Evolutionary conservation across 306 rosid genomes (phyloP).

Genomic region (Boehmeria nivea): DNA sequence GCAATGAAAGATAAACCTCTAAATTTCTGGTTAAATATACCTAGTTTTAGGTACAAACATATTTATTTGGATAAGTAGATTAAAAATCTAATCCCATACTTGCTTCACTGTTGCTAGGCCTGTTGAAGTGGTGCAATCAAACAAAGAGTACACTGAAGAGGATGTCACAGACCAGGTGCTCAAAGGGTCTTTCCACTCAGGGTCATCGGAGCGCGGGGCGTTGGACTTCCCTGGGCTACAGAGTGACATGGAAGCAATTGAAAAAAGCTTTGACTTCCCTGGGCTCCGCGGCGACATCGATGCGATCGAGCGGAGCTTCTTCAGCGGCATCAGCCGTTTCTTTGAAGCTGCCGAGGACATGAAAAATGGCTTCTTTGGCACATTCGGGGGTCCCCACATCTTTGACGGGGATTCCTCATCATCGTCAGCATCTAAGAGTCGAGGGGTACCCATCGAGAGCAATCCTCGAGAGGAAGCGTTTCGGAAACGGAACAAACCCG

Average conservation of each 20-base stretch:
- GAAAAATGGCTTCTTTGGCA: conserved; percentile 44
- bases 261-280: conserved; percentile 50
- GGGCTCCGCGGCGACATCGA: conserved; percentile 69
- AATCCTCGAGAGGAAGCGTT: conserved; percentile 25
- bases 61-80: background rate
- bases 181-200: conserved; percentile 44
- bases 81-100: background rate
- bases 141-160: conserved; percentile 74
- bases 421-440: too few relatives aligned
- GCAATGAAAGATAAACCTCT: too few relatives aligned
- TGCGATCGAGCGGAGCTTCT: conserved; percentile 45
- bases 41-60: too few relatives aligned
- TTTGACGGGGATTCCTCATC: conserved; percentile 46
- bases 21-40: too few relatives aligned
- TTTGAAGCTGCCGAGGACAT: conserved; percentile 74
- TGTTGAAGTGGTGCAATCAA: conserved; percentile 68
- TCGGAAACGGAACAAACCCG: conserved; percentile 27
- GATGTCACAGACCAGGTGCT: conserved; percentile 61
- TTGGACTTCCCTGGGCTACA: conserved; percentile 69
- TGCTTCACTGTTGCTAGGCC: conserved; percentile 44
- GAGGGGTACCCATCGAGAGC: conserved; percentile 52
- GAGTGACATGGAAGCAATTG: conserved; percentile 59
- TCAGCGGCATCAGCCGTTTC: conserved; percentile 49
- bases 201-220: conserved; percentile 37
- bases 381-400: too few relatives aligned